phyloP scores from a whole-genome alignment of 2,329 filamentous ascomycete species.

The Alternaria incomplexa region DNA sequence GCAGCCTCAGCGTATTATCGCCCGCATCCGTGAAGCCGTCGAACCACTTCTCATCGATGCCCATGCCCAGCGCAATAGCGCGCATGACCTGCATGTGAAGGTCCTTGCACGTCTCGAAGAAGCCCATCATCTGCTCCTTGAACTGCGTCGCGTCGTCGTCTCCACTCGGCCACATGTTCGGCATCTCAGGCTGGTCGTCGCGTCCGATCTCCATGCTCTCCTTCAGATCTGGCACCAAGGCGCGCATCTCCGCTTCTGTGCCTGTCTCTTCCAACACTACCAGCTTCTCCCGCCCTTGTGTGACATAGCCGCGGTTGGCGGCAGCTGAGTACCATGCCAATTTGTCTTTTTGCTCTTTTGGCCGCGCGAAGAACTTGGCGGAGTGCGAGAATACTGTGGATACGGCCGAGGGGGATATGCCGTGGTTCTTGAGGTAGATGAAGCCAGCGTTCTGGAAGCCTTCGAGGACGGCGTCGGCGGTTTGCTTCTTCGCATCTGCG shows the following conservation, averaged over 20 bases:
- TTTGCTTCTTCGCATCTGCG: constrained; percentile 64
- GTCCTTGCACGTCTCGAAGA: constrained; percentile 75
- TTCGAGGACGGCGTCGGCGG: constrained; percentile 74
- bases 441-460: constrained; percentile 89
- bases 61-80: constrained; percentile 83
- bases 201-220: constrained; percentile 68
- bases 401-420: constrained; percentile 67
- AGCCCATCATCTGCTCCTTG: constrained; percentile 73
- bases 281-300: constrained; percentile 53
- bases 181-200: constrained; percentile 64
- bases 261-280: constrained; percentile 44
- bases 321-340: constrained; percentile 52
- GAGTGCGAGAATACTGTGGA: constrained; percentile 64
- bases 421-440: constrained; percentile 83
- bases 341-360: constrained; percentile 48
- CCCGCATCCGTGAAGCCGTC: constrained; percentile 71
- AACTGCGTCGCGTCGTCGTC: constrained; percentile 66
- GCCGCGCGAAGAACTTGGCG: constrained; percentile 48
- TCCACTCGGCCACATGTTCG: constrained; percentile 78
- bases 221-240: constrained; percentile 55
- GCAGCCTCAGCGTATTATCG: constrained; percentile 64
- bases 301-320: constrained; percentile 58
- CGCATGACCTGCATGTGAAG: constrained; percentile 82
- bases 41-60: constrained; percentile 74
- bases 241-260: constrained; percentile 45